Evolutionary conservation across 495 filamentous ascomycete genomes (phyloP).

Genomic region (Tuber brumale): DNA sequence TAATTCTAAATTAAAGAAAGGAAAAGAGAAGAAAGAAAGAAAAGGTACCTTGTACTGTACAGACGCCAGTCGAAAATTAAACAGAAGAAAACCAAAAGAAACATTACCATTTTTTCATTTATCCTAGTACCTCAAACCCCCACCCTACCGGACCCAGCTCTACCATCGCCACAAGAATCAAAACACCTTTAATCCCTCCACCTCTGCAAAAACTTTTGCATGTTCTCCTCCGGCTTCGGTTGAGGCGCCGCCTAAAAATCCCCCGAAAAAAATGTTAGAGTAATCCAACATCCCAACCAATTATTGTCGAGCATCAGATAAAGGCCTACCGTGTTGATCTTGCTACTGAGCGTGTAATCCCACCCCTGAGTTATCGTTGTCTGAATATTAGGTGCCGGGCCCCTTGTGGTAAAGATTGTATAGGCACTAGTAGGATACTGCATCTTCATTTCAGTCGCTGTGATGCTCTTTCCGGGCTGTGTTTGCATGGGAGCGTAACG

Average conservation of each 20-base stretch:
- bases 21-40: not conserved
- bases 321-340: constrained; percentile 60
- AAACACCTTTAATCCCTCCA: constrained; percentile 52
- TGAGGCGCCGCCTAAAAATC: constrained; percentile 45
- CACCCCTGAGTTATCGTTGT: constrained; percentile 57
- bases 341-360: constrained; percentile 53
- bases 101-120: not conserved
- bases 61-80: not conserved
- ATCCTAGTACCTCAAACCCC: not conserved
- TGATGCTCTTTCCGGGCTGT: constrained; percentile 60
- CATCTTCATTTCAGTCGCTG: constrained; percentile 49
- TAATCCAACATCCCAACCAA: not conserved
- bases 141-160: not conserved
- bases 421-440: constrained; percentile 60
- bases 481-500: constrained; percentile 70
- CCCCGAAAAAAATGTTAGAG: constrained; percentile 23
- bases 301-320: not conserved
- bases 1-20: not conserved
- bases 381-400: constrained; percentile 51
- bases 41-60: not conserved
- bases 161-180: constrained; percentile 1
- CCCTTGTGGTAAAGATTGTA: constrained; percentile 52
- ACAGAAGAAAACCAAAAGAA: not conserved
- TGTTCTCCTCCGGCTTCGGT: constrained; percentile 50
- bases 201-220: constrained; percentile 53